Evolutionary conservation across 768 basidiomycete genomes (phyloP).

Genomic region (Hypholoma fasciculare): DNA sequence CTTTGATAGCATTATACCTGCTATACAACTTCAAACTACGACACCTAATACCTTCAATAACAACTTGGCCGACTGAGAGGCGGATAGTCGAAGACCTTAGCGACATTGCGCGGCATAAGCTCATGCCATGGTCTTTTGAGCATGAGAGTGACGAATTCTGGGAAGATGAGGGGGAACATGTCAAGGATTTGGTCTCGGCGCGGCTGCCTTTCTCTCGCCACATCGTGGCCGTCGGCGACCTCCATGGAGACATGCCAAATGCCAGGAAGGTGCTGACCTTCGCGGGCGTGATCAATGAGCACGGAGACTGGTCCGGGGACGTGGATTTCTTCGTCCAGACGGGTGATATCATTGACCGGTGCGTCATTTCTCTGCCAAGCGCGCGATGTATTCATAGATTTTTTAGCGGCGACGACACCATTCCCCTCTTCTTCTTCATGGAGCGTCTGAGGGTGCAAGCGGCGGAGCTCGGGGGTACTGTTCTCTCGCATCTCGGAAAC

Average conservation of each 20-base stretch:
- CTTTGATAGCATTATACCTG: conserved; percentile 20
- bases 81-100: conserved; percentile 20
- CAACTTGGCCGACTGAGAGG: conserved; percentile 22
- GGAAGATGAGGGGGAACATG: conserved; percentile 8
- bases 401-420: conserved; percentile 84
- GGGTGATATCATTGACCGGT: conserved; percentile 95
- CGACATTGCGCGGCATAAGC: conserved; percentile 19
- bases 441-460: conserved; percentile 82
- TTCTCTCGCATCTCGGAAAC: conserved; percentile 86
- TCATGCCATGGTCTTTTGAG: conserved; percentile 22
- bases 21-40: conserved; percentile 22
- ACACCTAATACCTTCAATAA: conserved; percentile 19
- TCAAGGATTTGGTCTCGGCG: conserved; percentile 2
- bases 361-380: conserved; percentile 14
- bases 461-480: conserved; percentile 58
- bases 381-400: background rate
- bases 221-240: conserved; percentile 88
- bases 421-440: conserved; percentile 83
- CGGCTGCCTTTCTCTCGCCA: conserved; percentile 42
- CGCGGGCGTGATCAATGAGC: conserved; percentile 70
- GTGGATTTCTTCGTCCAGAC: conserved; percentile 92
- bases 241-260: conserved; percentile 88
- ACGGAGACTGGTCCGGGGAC: conserved; percentile 79
- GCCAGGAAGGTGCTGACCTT: conserved; percentile 79
- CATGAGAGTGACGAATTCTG: conserved; percentile 6